Percentiles rank a stretch among this genome's conserved stretches.
Evolutionary conservation across 345 rosid species (phyloP).

Genomic region (Draba incana): DNA sequence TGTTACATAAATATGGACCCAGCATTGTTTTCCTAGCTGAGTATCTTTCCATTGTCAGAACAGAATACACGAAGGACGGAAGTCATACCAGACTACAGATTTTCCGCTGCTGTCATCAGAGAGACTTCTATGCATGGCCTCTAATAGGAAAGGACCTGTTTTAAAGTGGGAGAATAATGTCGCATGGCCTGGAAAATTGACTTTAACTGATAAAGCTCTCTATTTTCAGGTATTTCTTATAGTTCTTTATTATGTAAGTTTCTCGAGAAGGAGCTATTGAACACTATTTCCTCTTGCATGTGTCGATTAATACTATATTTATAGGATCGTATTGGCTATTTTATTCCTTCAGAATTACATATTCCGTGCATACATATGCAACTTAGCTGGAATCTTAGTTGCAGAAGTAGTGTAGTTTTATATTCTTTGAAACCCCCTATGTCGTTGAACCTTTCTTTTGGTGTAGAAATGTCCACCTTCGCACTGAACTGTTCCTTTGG

Average conservation of each 20-base stretch:
- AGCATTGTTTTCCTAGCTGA: constrained; percentile 35
- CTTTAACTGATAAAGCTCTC: constrained; percentile 82
- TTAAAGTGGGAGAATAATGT: constrained; percentile 90
- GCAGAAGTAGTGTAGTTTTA: constrained; percentile 7
- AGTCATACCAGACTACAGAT: constrained; percentile 62
- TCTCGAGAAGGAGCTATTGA: not conserved
- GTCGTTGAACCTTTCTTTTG: not conserved
- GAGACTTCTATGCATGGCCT: constrained; percentile 75
- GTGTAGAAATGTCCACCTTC: constrained; percentile 21
- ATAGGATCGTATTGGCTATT: not conserved
- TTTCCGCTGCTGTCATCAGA: constrained; percentile 56
- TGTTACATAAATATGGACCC: constrained; percentile 21
- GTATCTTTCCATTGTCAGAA: constrained; percentile 51
- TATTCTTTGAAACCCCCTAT: not conserved
- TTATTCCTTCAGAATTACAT: constrained; percentile 1
- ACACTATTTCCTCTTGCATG: constrained; percentile 10
- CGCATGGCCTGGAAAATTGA: constrained; percentile 95
- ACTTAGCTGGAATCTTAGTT: constrained; percentile 14
- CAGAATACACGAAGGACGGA: constrained; percentile 84
- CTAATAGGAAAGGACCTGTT: constrained; percentile 88
- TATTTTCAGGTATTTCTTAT: constrained; percentile 75
- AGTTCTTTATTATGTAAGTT: not conserved
- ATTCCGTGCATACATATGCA: constrained; percentile 7
- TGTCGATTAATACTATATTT: constrained; percentile 4
- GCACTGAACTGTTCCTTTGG: constrained; percentile 8